Evolutionary conservation across 2,329 filamentous ascomycete species (phyloP).

Genomic region (Pestalotiopsis sp.): DNA sequence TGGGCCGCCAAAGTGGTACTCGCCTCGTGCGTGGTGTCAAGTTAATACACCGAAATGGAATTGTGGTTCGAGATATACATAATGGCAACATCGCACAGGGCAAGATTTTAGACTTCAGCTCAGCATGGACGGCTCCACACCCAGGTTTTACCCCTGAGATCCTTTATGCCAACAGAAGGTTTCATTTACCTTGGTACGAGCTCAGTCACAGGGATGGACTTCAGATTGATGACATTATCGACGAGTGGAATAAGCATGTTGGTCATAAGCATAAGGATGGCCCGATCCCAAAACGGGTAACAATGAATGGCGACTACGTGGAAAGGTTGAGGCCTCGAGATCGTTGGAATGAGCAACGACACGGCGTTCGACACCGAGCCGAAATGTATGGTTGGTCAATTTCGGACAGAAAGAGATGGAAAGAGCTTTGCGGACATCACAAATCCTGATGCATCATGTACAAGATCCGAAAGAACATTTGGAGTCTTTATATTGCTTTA

Average conservation of each 20-base stretch:
- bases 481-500: background rate
- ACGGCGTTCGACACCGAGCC: background rate
- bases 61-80: background rate
- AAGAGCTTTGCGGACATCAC: background rate
- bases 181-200: background rate
- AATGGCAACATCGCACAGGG: background rate
- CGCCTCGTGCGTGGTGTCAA: background rate
- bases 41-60: background rate
- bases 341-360: background rate
- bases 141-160: slow-evolving; percentile 1
- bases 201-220: background rate
- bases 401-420: background rate
- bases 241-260: background rate
- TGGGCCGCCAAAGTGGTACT: background rate
- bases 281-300: background rate
- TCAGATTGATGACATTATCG: background rate
- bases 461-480: background rate
- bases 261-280: background rate
- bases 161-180: background rate
- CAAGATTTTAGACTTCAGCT: slow-evolving; percentile 1
- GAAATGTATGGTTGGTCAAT: background rate
- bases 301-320: background rate
- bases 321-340: background rate
- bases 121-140: background rate
- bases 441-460: background rate